These are phyloP conservation scores for Naematelia aurantialba DNA, from an alignment of 768 basidiomycete genomes.

Conservation along the genomic window DNA sequence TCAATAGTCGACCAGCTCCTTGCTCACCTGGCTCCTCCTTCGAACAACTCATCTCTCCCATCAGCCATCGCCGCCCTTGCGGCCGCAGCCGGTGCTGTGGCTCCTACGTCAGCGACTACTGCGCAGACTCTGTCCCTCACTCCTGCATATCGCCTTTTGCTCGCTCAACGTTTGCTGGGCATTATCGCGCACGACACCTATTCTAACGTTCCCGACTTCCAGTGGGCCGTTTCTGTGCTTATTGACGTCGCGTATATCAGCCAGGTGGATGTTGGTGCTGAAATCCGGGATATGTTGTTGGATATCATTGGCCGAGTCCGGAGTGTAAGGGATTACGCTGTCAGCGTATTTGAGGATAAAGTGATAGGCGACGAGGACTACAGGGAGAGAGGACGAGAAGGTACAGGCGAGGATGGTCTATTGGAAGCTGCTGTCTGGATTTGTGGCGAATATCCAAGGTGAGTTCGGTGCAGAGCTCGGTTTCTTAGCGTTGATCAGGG, in stretches of 20 bases:
- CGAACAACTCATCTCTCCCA: conserved; percentile 52
- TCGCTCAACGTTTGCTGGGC: conserved; percentile 76
- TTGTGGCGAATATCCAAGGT: conserved; percentile 91
- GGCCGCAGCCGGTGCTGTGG: conserved; percentile 56
- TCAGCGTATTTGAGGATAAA: conserved; percentile 70
- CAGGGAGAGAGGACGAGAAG: conserved; percentile 63
- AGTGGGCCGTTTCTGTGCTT: conserved; percentile 95
- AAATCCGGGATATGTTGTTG: conserved; percentile 77
- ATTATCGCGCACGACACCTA: conserved; percentile 82
- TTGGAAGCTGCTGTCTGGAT: conserved; percentile 96
- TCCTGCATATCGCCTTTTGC: conserved; percentile 76
- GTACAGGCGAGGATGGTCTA: conserved; percentile 74
- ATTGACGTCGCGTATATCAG: conserved; percentile 87
- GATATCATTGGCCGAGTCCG: conserved; percentile 80
- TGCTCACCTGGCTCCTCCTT: conserved; percentile 69
- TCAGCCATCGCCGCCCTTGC: conserved; percentile 49
- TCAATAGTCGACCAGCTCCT: conserved; percentile 85
- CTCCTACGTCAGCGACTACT: conserved; percentile 49
- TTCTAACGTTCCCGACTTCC: conserved; percentile 83
- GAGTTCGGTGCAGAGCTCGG: conserved; percentile 42
- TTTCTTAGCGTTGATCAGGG: neutral
- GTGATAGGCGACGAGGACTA: conserved; percentile 75
- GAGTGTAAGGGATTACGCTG: conserved; percentile 70
- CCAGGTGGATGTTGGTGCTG: conserved; percentile 68
- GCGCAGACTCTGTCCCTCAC: conserved; percentile 60